Evolutionary conservation across 2,329 filamentous ascomycete genomes (phyloP).

Genomic region (Ceratocystis colombiana): DNA sequence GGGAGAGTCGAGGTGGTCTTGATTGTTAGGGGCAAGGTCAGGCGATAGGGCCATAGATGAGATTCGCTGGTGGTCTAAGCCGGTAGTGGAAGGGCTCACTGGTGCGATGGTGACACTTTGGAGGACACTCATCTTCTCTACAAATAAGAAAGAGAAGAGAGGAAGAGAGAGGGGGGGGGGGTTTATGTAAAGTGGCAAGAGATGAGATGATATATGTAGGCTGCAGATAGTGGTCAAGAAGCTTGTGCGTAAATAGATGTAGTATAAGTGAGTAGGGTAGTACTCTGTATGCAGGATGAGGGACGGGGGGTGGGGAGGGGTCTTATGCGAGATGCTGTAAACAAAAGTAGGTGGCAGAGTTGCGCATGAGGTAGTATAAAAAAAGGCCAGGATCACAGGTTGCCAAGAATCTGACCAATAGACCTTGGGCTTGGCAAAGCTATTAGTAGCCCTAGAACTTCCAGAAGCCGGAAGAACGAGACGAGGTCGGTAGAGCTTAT

Average conservation of each 20-base stretch:
- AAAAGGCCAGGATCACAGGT: neutral
- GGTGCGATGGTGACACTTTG: constrained; percentile 3
- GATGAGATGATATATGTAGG: constrained; percentile 2
- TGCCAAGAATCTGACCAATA: constrained; percentile 7
- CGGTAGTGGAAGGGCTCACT: neutral
- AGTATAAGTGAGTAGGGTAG: constrained; percentile 3
- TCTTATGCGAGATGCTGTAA: constrained; percentile 8
- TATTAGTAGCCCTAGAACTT: constrained; percentile 22
- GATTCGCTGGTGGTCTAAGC: constrained; percentile 11
- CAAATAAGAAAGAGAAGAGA: neutral
- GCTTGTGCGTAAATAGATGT: neutral
- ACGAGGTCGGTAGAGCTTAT: neutral
- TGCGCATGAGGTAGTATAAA: constrained; percentile 11
- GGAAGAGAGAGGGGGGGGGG: neutral
- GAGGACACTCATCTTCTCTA: constrained; percentile 6
- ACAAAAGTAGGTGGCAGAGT: constrained; percentile 9
- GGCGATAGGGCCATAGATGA: constrained; percentile 10
- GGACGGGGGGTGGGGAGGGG: neutral
- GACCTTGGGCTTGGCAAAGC: constrained; percentile 22
- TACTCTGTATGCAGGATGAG: constrained; percentile 1
- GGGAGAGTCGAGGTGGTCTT: constrained; percentile 44
- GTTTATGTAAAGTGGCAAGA: neutral
- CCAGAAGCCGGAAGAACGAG: constrained; percentile 12
- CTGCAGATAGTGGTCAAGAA: neutral
- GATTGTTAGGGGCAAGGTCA: constrained; percentile 23